Percentiles rank a stretch among this genome's conserved stretches.
Evolutionary conservation across 2,329 filamentous ascomycete genomes (phyloP).

Genomic region (Monilinia laxa): DNA sequence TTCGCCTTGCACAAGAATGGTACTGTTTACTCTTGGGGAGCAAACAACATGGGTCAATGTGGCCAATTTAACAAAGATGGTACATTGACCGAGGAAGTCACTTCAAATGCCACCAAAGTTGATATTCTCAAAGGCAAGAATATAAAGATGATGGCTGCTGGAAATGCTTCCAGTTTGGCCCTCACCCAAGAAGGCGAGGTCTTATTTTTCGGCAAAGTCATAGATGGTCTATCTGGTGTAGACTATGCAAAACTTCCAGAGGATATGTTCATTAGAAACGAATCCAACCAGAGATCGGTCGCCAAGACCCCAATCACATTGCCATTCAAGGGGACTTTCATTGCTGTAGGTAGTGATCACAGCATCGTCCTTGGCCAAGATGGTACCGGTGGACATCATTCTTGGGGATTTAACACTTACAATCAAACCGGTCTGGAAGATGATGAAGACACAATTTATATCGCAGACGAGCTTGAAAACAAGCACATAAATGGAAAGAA

Average conservation of each 20-base stretch:
- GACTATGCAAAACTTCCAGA: slow-evolving; percentile 54
- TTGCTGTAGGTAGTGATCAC: slow-evolving; percentile 68
- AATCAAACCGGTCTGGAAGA: slow-evolving; percentile 77
- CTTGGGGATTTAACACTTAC: slow-evolving; percentile 77
- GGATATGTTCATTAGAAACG: slow-evolving; percentile 57
- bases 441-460: slow-evolving; percentile 68
- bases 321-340: slow-evolving; percentile 56
- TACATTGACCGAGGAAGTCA: slow-evolving; percentile 66
- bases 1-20: slow-evolving; percentile 71
- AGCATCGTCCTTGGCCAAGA: slow-evolving; percentile 66
- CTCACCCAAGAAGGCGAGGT: slow-evolving; percentile 57
- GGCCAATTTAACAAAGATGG: slow-evolving; percentile 55
- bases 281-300: slow-evolving; percentile 64
- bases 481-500: slow-evolving; percentile 73
- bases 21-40: slow-evolving; percentile 75
- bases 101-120: slow-evolving; percentile 69
- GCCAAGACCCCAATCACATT: slow-evolving; percentile 58
- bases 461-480: slow-evolving; percentile 79
- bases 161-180: slow-evolving; percentile 57
- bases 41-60: slow-evolving; percentile 84
- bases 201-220: slow-evolving; percentile 63
- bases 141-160: slow-evolving; percentile 52
- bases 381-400: slow-evolving; percentile 62
- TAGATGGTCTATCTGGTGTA: slow-evolving; percentile 54
- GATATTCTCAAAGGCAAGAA: slow-evolving; percentile 56